Conservation (phyloP, 140 eudicot genomes). For the Anethum foeniculum region DNA sequence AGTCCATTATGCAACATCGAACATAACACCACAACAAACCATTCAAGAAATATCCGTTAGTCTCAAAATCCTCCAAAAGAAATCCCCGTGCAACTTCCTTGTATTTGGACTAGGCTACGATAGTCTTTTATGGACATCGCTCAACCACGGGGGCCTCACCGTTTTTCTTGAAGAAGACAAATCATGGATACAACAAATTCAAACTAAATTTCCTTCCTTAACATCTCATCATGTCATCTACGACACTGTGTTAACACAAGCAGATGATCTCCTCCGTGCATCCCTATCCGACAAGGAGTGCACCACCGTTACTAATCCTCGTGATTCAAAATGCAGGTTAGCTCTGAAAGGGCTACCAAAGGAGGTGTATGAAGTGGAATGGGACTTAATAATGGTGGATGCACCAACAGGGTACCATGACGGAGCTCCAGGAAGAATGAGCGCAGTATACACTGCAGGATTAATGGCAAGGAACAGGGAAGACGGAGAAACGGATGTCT, state of each 20-base stretch:
- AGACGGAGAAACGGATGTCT: slow-evolving; percentile 62
- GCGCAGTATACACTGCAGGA: slow-evolving; percentile 73
- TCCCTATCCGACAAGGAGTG: slow-evolving; percentile 31
- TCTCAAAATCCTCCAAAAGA: slow-evolving; percentile 30
- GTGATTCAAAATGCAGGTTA: slow-evolving; percentile 40
- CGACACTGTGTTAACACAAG: slow-evolving; percentile 44
- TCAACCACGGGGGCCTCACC: slow-evolving; percentile 69
- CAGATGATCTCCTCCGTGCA: slow-evolving; percentile 30
- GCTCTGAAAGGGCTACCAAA: slow-evolving; percentile 49
- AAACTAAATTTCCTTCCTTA: slow-evolving; percentile 27
- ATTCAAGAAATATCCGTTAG: slow-evolving; percentile 53
- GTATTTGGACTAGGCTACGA: slow-evolving; percentile 72
- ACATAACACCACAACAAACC: slow-evolving; percentile 74
- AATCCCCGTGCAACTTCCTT: slow-evolving; percentile 72
- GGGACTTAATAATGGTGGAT: slow-evolving; percentile 87
- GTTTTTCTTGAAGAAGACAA: slow-evolving; percentile 66
- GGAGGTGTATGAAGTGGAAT: slow-evolving; percentile 56
- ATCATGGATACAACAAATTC: slow-evolving; percentile 52
- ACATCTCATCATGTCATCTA: slow-evolving; percentile 48
- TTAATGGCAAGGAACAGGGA: slow-evolving; percentile 52
- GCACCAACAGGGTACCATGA: slow-evolving; percentile 79
- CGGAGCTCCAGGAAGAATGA: slow-evolving; percentile 73
- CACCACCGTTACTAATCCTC: slow-evolving; percentile 35
- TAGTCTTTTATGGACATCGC: slow-evolving; percentile 65
- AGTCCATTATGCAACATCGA: slow-evolving; percentile 68